Base-by-base conservation (phyloP, 2,329 filamentous ascomycete species). In the Claviceps arundinis region DNA sequence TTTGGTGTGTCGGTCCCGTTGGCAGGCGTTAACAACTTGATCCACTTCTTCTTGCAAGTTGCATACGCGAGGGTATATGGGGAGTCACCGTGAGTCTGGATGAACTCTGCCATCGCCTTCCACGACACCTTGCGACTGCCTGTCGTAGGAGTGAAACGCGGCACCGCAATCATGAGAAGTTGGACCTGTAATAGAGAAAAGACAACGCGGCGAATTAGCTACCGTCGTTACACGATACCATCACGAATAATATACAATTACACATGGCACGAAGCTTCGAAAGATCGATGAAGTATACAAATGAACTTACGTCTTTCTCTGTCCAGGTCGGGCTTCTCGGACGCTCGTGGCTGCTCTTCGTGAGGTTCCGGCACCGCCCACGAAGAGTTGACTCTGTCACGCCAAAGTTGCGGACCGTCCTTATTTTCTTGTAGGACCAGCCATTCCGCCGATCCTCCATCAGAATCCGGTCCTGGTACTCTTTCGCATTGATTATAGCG, bases 301-400 rank as follows among this genome's bases (percentile, higher is more conserved):
- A 42, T 17, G 1, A 13, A 19, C 84, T 74, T 66, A 87, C 84
- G 67, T 89, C 84, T 1, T 69, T 65, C 0, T 71, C 68, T 1
- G 64, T 71, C 84, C 85, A 89, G 52, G 74, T 66, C 0, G 85
- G 85, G 64, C 78, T 81, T 7, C 86, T 73, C 2, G 86, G 77
- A 5, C 85, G 72, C 52, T 79, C 73, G 37, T 75, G 71, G 58
- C 79, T 79, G 11, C 68, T 66, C 68, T 87, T 87, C 6, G 79
- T 86, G 59, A 88, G 64, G 2, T 75, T 79, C 3, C 85, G 73
- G 58, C 77, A 81, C 0, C 84, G 75, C 0, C 86, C 86, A 14
- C 86, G 75, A 40, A 90, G 71, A 0, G 86, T 89, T 13, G 84
- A 85, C 65, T 87, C 84, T 1, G 83, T 81, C 59, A 86, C 82